Evolutionary conservation across 306 rosid genomes (phyloP).

Genomic region (Benincasa hispida): DNA sequence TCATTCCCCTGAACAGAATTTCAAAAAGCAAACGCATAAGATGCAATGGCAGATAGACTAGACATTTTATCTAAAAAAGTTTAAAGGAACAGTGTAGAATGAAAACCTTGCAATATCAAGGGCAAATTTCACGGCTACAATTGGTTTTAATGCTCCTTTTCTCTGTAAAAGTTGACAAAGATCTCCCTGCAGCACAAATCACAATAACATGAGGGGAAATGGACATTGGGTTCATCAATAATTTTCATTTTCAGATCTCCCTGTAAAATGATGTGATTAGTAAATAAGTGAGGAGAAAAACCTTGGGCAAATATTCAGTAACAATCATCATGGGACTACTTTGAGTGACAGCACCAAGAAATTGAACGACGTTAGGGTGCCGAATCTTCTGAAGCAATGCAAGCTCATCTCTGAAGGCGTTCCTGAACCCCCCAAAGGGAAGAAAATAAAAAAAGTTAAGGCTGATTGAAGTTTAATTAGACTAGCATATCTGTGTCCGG

Average conservation of each 20-base stretch:
- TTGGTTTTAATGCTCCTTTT: conserved; percentile 62
- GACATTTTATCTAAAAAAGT: too few species aligned
- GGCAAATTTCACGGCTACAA: conserved; percentile 58
- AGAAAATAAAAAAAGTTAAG: neutral
- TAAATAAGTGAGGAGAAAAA: conserved; percentile 13
- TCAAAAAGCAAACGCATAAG: neutral
- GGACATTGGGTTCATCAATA: neutral
- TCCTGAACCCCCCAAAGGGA: conserved; percentile 29
- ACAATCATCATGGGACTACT: conserved; percentile 99
- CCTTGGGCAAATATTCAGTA: conserved; percentile 96
- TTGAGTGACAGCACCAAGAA: conserved; percentile 98
- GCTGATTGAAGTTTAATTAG: neutral
- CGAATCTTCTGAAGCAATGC: conserved; percentile 84
- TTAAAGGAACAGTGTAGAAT: too few species aligned
- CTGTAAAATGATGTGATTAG: neutral
- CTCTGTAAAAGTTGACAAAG: conserved; percentile 46
- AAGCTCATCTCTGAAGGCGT: conserved; percentile 82
- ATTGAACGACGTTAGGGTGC: conserved; percentile 93
- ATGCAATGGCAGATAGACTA: neutral
- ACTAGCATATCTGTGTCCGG: too few species aligned
- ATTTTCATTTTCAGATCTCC: neutral
- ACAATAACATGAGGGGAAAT: conserved; percentile 9
- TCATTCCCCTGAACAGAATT: conserved; percentile 63
- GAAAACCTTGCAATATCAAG: conserved; percentile 89
- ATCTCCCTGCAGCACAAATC: conserved; percentile 56